Base-by-base conservation (phyloP, 768 basidiomycete genomes). In the Leucocoprinus sp. region DNA sequence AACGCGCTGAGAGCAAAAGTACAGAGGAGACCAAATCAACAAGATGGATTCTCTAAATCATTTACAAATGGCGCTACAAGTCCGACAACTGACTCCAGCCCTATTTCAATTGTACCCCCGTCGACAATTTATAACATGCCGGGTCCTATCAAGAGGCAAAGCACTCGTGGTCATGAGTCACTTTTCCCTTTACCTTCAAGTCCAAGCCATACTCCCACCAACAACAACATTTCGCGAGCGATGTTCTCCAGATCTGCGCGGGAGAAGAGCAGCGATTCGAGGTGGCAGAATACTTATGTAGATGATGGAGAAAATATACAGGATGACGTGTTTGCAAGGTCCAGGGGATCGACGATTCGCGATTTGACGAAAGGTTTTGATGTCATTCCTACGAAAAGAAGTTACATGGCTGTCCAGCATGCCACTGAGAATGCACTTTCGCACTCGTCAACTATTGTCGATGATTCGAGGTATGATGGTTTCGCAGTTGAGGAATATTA, bases 181-280 rank as follows among this genome's bases (percentile, higher is more conserved):
- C 75, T 78, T 0, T 78, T 78, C 61, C 76, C 77, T 18, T 42
- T 65, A n/a, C 74, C 15, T 50, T 73, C 43, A 9, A 18, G 22
- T 14, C 15, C 31, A 21, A 43, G 21, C n/a, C 11, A 19, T 37
- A 28, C 11, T 18, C 23, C 27, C 23, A 26, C 43, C 34, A 26
- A 19, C 15, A 44, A 18, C 17, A 8, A 8, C 35, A 34, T 23
- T 8, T 31, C 18, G 9, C 34, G 27, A 9, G 42, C 29, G 17
- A 24, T 17, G 4, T 45, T 17, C 23, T 43, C 31, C 17, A 15
- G 26, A 17, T 27, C 8, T 8, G 38, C 18, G 11, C 26, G 49
- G 44, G 43, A 39, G 8, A 31, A 44, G 1, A 27, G 34, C 26
- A 45, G 21, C 14, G 40, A 43, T 18, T 31, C 35, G 24, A 8